Evolutionary conservation across 306 rosid genomes (phyloP), one percentile per base, ranked within the genome.

Genomic region (Rosa multiflora): DNA sequence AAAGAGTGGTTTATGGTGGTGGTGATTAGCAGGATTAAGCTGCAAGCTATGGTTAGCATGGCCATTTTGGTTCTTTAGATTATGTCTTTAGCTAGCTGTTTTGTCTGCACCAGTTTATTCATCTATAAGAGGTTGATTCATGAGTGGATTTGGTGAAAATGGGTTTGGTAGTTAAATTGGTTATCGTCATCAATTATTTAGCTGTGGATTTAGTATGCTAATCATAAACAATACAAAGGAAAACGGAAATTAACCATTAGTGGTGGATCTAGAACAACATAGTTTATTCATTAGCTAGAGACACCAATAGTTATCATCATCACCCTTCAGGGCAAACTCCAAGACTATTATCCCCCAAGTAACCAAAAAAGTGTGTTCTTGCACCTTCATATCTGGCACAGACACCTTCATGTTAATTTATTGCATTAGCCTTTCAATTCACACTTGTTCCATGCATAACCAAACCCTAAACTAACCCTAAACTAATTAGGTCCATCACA

Each of bases 61-160:
- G 83, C 79, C 97, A 89, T 92, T 81, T 82, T 79, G 72, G 61
- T 79, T 43, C 23, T 21, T 49, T 70, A 58, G 40, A 63, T 58
- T 68, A 5, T 71, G 79, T 53, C 74, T n/a, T n/a, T 83, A 21
- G 66, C 71, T 76, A n/a, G 66, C 74, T 44, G 42, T 39, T 35
- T 70, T 73, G 44, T 76, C 40, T 69, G 81, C 9, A 14, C n/a
- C 44, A 68, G 67, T 77, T 73, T 79, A 18, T 49, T 44, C 79
- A 79, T 80, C 76, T 87, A 82, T 80, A 82, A 70, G 43, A 62
- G 78, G 75, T 0, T 29, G 5, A 68, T 67, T 40, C 52, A n/a
- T 74, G 2, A 42, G 68, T 76, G 80, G 73, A 64, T 64, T 66
- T 66, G 80, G 80, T 66, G 10, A 11, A 11, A 5, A 64, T 76